Conservation (phyloP, 352 stramenopile genomes). For the Globisporangium cederbergense region DNA sequence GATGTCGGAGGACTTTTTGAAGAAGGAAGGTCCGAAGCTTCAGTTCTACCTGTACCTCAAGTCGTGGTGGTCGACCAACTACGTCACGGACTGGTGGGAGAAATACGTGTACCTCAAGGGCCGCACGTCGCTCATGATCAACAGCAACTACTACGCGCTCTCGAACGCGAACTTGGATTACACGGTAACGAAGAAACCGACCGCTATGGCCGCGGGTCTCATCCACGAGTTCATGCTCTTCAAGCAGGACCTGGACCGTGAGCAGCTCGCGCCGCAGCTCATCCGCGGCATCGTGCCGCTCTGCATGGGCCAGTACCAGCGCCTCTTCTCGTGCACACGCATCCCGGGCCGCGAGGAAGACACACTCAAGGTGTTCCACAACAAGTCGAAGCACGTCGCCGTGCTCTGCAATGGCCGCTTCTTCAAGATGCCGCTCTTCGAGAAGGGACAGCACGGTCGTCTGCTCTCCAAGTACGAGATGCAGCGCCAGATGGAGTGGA, state of each 20-base stretch:
- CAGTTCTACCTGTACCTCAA: constrained; percentile 90
- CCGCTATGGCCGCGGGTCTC: constrained; percentile 59
- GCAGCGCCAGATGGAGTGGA: constrained; percentile 76
- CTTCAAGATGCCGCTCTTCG: constrained; percentile 87
- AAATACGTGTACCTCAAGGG: constrained; percentile 89
- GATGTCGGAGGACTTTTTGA: constrained; percentile 84
- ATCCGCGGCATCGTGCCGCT: constrained; percentile 85
- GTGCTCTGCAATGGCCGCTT: constrained; percentile 83
- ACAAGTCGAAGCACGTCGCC: constrained; percentile 84
- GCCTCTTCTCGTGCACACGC: constrained; percentile 89
- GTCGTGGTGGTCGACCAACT: constrained; percentile 88
- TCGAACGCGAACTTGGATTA: constrained; percentile 61
- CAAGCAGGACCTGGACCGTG: constrained; percentile 83
- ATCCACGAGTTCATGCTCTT: constrained; percentile 85
- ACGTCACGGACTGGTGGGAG: constrained; percentile 90
- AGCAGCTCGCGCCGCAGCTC: constrained; percentile 75
- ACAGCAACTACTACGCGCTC: constrained; percentile 91
- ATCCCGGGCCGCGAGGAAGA: constrained; percentile 86
- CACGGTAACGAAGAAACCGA: constrained; percentile 53
- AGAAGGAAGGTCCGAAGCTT: constrained; percentile 86
- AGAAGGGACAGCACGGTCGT: constrained; percentile 74
- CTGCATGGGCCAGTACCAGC: constrained; percentile 89
- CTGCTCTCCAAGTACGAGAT: constrained; percentile 76
- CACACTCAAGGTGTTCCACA: constrained; percentile 63
- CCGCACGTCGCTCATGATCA: constrained; percentile 88